Evolutionary conservation across 108 stramenopile species (phyloP).

Genomic region (Parietichytrium sp.): DNA sequence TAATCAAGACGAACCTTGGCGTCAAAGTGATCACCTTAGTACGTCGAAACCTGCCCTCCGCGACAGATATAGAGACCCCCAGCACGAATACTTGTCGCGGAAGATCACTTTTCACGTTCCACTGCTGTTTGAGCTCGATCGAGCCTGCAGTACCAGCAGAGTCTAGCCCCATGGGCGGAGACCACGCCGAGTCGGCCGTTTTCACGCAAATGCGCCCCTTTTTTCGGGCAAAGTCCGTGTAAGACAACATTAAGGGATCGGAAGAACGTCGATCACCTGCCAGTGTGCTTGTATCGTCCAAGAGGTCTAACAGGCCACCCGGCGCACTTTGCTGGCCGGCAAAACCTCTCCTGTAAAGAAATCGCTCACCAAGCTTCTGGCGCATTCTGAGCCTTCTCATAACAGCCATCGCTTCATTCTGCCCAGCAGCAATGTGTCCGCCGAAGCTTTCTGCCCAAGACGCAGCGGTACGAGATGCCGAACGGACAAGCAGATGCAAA

Average conservation of each 20-base stretch:
- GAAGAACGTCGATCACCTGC: background rate
- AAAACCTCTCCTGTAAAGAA: background rate
- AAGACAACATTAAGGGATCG: conserved; percentile 21
- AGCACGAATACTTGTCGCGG: conserved; percentile 25
- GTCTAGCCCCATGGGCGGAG: conserved; percentile 36
- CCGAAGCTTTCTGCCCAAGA: conserved; percentile 4
- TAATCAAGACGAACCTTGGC: conserved; percentile 3
- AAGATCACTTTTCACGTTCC: conserved; percentile 23
- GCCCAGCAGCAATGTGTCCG: conserved; percentile 36
- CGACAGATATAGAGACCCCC: conserved; percentile 15
- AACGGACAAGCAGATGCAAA: conserved; percentile 16
- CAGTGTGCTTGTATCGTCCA: background rate
- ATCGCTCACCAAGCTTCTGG: conserved; percentile 28
- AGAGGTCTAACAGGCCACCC: background rate
- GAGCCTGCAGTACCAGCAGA: conserved; percentile 21
- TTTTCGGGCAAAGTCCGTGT: conserved; percentile 27
- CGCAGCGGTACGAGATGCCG: background rate
- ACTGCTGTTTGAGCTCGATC: conserved; percentile 39
- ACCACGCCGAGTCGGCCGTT: background rate
- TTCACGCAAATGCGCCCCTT: conserved; percentile 27
- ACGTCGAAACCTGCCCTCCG: conserved; percentile 15
- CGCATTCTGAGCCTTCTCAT: conserved; percentile 31
- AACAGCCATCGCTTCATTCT: conserved; percentile 30
- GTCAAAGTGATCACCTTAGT: conserved; percentile 27
- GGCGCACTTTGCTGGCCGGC: conserved; percentile 18